Evolutionary conservation across 371 early-diverging fungal genomes (phyloP).

Genomic region (Mortierella sp.): DNA sequence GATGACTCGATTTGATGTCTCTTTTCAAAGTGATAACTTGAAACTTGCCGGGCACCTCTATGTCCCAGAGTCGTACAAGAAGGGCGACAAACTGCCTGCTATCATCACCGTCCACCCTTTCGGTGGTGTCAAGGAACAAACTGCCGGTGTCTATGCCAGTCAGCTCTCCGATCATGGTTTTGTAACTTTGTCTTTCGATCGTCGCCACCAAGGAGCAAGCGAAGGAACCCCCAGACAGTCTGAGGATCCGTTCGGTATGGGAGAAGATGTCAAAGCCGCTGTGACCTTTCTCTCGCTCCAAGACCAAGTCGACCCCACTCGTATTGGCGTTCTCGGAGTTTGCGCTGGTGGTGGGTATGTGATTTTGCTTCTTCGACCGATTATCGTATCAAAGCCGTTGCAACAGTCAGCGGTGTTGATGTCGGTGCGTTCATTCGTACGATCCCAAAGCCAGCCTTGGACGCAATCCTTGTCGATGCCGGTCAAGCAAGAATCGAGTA

Average conservation of each 20-base stretch:
- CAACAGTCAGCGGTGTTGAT: conserved; percentile 29
- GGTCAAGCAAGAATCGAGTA: conserved; percentile 21
- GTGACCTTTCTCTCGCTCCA: conserved; percentile 30
- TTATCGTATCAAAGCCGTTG: conserved; percentile 35
- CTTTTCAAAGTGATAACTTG: conserved; percentile 23
- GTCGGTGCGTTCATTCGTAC: conserved; percentile 17
- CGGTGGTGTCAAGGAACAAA: conserved; percentile 54
- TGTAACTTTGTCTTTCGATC: conserved; percentile 43
- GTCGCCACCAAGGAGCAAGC: conserved; percentile 32
- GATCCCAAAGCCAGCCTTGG: conserved; percentile 9
- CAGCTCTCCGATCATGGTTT: conserved; percentile 33
- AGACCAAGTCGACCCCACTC: conserved; percentile 23
- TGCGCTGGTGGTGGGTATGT: conserved; percentile 50
- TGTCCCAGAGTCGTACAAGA: conserved; percentile 16
- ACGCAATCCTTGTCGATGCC: conserved; percentile 7
- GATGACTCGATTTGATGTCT: conserved; percentile 28
- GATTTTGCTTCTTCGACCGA: conserved; percentile 22
- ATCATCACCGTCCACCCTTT: conserved; percentile 32
- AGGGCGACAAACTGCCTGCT: conserved; percentile 26
- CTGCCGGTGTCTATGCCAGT: conserved; percentile 33
- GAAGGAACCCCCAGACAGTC: conserved; percentile 32
- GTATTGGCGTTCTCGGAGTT: conserved; percentile 37
- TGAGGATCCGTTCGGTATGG: conserved; percentile 27
- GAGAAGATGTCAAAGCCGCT: conserved; percentile 35
- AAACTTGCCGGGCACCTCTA: conserved; percentile 36